phyloP scores from a whole-genome alignment of 257 asterid genomes.

The Solanum stenotomum region DNA sequence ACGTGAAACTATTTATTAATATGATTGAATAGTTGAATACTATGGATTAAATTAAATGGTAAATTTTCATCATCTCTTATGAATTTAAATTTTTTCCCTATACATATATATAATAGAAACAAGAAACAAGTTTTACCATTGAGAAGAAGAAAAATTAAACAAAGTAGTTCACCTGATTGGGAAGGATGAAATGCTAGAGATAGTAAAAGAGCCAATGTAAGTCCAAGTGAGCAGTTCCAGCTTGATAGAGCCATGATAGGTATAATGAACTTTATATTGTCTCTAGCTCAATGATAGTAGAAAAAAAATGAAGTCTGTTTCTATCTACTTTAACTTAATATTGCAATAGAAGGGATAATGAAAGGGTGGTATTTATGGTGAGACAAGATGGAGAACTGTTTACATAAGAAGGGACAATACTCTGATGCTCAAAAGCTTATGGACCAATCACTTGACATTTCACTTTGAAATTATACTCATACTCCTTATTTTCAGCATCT shows the following conservation, averaged over 20 bases:
- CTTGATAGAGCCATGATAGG: slow-evolving; percentile 17
- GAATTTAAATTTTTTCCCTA: not conserved
- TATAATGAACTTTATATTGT: not conserved
- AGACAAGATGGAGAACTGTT: slow-evolving; percentile 14
- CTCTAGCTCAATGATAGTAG: not conserved
- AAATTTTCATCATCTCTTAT: not conserved
- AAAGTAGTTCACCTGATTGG: slow-evolving; percentile 12
- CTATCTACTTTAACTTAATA: not conserved
- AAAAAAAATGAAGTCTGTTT: not conserved
- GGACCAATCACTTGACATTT: slow-evolving; percentile 8
- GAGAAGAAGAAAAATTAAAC: not conserved
- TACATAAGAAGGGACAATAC: not conserved
- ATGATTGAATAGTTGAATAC: not conserved
- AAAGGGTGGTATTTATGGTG: not conserved
- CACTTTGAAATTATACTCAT: not conserved
- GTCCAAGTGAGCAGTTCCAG: not conserved
- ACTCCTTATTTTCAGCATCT: not conserved
- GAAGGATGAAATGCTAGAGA: slow-evolving; percentile 4
- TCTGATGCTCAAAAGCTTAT: not conserved
- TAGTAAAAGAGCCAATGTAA: not conserved
- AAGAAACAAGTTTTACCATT: not conserved
- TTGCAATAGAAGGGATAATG: not conserved
- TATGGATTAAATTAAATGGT: not conserved
- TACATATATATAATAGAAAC: not conserved
- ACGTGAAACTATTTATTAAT: too few relatives aligned